Conservation (phyloP, 208 protist genomes). For the Leishmania martiniquensis region DNA sequence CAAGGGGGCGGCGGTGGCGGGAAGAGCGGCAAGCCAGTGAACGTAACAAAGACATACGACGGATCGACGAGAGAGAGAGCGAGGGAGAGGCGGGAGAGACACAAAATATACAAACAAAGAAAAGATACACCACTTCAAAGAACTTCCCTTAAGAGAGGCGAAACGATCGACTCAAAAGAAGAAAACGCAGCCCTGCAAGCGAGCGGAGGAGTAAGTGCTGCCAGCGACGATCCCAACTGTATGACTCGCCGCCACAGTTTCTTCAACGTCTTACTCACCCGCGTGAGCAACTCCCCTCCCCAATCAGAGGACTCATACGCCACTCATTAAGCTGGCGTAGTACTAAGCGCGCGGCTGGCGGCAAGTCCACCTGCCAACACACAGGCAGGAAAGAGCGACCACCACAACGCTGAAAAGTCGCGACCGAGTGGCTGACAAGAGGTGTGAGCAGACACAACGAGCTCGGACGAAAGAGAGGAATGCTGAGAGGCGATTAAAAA, state of each 20-base stretch:
- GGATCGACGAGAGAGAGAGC: too few relatives aligned
- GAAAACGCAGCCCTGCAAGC: not conserved
- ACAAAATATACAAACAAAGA: too few relatives aligned
- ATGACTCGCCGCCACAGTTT: not conserved
- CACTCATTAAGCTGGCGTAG: not conserved
- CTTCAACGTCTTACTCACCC: not conserved
- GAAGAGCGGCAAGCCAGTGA: too few relatives aligned
- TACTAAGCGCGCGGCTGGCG: not conserved
- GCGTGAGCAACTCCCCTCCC: not conserved
- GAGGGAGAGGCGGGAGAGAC: too few relatives aligned
- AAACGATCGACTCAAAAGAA: too few relatives aligned
- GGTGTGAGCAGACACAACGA: not conserved
- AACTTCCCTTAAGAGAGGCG: too few relatives aligned
- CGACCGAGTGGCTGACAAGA: not conserved
- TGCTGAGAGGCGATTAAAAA: not conserved
- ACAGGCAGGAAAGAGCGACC: not conserved
- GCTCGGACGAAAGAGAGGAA: not conserved
- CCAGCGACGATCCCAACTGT: not conserved
- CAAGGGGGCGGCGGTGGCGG: not conserved
- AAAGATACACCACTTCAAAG: too few relatives aligned
- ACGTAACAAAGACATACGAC: too few relatives aligned
- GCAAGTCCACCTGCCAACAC: not conserved
- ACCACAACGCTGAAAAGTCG: not conserved
- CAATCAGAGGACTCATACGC: not conserved
- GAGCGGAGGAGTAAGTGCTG: not conserved